Evolutionary conservation across 2,329 filamentous ascomycete species (phyloP).

Genomic region (Aspergillus bombycis): DNA sequence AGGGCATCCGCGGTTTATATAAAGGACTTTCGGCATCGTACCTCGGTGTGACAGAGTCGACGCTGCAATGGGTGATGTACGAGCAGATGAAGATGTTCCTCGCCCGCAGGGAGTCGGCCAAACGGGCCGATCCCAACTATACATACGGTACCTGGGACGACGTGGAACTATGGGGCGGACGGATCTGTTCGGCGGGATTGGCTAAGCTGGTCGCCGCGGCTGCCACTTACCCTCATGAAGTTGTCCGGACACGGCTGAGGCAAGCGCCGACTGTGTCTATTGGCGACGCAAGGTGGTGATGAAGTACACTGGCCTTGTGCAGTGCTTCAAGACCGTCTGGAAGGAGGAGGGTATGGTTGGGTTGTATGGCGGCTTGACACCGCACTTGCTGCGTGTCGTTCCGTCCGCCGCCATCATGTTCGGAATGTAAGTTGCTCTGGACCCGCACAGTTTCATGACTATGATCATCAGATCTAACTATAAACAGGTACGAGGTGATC

Average conservation of each 20-base stretch:
- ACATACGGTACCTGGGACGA: conserved; percentile 70
- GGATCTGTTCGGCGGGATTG: conserved; percentile 64
- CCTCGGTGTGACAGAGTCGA: conserved; percentile 85
- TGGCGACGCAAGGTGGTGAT: conserved; percentile 64
- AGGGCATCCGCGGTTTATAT: conserved; percentile 82
- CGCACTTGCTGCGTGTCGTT: conserved; percentile 87
- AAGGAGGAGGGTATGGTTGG: conserved; percentile 84
- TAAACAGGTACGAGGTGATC: conserved; percentile 39
- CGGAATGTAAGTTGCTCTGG: conserved; percentile 66
- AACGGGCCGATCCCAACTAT: conserved; percentile 56
- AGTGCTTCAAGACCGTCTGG: conserved; percentile 87
- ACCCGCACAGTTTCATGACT: neutral
- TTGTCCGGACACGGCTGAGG: conserved; percentile 79
- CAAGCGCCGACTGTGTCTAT: conserved; percentile 83
- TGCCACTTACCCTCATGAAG: conserved; percentile 90
- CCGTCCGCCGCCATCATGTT: conserved; percentile 97
- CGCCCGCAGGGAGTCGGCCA: conserved; percentile 62
- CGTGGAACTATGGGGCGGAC: conserved; percentile 1
- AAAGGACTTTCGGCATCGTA: conserved; percentile 91
- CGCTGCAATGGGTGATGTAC: conserved; percentile 91
- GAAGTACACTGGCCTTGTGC: conserved; percentile 86
- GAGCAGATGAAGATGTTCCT: conserved; percentile 86
- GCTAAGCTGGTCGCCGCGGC: conserved; percentile 86
- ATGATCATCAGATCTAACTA: conserved; percentile 36
- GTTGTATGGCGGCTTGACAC: conserved; percentile 87